Base-by-base conservation (phyloP, 192 early-diverging fungal genomes). In the Nowakowskiella sp. region DNA sequence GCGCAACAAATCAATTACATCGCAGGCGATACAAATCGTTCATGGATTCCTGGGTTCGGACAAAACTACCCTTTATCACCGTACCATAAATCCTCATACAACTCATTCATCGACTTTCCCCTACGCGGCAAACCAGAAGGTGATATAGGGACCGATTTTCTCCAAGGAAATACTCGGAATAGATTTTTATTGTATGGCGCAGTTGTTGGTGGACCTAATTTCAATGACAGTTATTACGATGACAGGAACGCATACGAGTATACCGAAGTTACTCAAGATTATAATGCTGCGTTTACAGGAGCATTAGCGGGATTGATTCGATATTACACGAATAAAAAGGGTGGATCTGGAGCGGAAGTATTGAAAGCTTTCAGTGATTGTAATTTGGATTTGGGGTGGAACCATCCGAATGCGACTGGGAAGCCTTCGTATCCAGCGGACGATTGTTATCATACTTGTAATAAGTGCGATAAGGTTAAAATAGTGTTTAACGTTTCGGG, bases 41-140 rank as follows among this genome's bases (percentile, higher is more conserved):
- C 62, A 4, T 77, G 71, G 67, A 60, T 77, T 0, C 62, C 68
- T 28, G 75, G 75, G n/a, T 76, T 77, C 62, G 73, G 73, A 6
- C 58, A 62, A 7, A 70, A 77, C 8, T 74, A 52, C n/a, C 75
- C 75, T 0, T 34, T 26, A 8, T 61, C 59, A 19, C 75, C 73
- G 1, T 77, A 77, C 56, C 75, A 77, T 53, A 77, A 77, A 44
- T 62, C 58, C 1, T 67, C 63, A 1, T 77, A 77, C 63, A 77
- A 77, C 28, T 56, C 67, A 3, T 77, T 64, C 54, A 74, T 77
- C 44, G 67, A 77, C 33, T 77, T 70, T 27, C 73, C 75, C 2
- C 53, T 77, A 66, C 62, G 73, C 22, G 73, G 73, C 22, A 42
- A 66, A 36, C 53, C 56, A 32, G 62, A 77, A 23, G 65, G 61